Evolutionary conservation across 192 early-diverging fungal genomes (phyloP).

Genomic region (Backusella parvicylindrica): DNA sequence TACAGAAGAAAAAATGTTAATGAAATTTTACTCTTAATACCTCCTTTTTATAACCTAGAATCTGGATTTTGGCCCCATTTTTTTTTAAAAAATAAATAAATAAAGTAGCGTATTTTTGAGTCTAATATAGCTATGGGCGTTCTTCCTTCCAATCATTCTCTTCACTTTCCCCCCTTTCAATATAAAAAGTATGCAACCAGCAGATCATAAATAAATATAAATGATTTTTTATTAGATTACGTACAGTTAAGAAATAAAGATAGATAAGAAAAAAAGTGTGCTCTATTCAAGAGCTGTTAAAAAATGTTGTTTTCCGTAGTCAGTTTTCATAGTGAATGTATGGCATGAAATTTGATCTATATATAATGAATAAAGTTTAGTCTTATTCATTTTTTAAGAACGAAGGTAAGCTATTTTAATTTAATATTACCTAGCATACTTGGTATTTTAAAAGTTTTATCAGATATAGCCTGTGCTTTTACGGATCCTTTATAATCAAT

Average conservation of each 20-base stretch:
- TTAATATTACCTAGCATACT: neutral
- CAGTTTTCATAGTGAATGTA: neutral
- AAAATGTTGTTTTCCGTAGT: neutral
- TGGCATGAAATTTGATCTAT: neutral
- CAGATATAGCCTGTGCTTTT: neutral
- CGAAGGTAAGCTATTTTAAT: neutral
- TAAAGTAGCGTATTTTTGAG: neutral
- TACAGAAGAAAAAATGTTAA: neutral
- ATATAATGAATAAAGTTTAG: neutral
- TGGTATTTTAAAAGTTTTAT: neutral
- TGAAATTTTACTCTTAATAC: neutral
- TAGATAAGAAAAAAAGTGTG: neutral
- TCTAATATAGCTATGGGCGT: neutral
- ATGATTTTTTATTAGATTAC: neutral
- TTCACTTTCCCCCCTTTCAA: neutral
- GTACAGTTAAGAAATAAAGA: neutral
- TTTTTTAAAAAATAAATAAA: neutral
- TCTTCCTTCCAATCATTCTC: neutral
- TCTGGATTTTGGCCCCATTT: neutral
- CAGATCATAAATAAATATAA: neutral
- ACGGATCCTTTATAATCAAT: neutral
- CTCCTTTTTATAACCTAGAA: neutral
- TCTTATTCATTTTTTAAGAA: neutral
- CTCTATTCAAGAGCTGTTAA: neutral
- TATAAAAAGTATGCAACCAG: neutral